Base-by-base conservation (phyloP, 75 land plant species). In the Pseudotsuga menziesii region DNA sequence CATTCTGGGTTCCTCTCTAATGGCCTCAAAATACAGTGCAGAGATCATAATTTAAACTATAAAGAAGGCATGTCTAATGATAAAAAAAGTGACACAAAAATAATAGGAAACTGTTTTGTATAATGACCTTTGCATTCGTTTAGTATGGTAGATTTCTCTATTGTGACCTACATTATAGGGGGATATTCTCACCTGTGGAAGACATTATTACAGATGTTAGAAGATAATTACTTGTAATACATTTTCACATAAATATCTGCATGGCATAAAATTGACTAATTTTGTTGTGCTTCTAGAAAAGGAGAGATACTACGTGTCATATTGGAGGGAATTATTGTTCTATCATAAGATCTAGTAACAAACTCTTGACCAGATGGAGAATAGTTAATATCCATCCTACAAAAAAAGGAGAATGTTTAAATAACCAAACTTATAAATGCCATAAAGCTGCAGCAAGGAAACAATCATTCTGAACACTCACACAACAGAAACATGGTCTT, bases 301-400 rank as follows among this genome's bases (percentile, higher is more conserved):
- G 52, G 76, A 29, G 57, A 74, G 76, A 1, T 17, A 19, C 16
- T 57, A 11, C 61, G 56, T 27, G 29, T 63, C 8, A 3, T 41
- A 9, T 69, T 9, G 13, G 36, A 69, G 9, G 35, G 48, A 92
- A 95, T 78, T 78, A 96, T 97, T 25, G 99, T 94, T 81, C 99
- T 87, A 82, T 96, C 99, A 89, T 96, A 96, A 61, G 99, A 94
- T 32, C 98, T 97, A 61, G 98, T 96, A 0, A 94, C 99, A 88
- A 96, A 96, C 83, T 96, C 99, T 16, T 93, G 83, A 15, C 99
- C 98, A 77, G 94, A 92, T 56, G 94, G 99, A 60, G 97, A 92
- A 58, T 81, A 96, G 83, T 96, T 97, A 72, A 96, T 83, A 82
- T 94, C 99, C 97, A 96, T 94, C 78, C 98, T 94, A 90, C 19